Evolutionary conservation across 495 filamentous ascomycete species (phyloP), one percentile per base, ranked within the genome.

Genomic region (Neohortaea acidophila): DNA sequence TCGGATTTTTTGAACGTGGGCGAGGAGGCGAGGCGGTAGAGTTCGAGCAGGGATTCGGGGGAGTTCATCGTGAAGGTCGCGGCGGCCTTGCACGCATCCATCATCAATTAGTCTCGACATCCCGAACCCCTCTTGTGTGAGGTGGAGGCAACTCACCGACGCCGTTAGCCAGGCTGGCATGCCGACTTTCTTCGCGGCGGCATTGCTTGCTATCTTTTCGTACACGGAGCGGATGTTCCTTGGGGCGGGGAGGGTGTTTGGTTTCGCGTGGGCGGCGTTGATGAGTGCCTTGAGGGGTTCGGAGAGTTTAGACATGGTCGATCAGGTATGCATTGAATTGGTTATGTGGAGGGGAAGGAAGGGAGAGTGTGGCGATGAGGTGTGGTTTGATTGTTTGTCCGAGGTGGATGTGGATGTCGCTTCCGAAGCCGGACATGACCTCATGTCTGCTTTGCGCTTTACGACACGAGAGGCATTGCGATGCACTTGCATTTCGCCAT

Each of bases 41-140:
- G 64, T 21, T 52, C 51, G 1, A 66, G 54, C 38, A 81, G 62
- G 21, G 74, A 73, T 29, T 76, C 74, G 5, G 75, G 77, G 4
- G 74, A 79, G 58, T 81, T 81, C 65, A 81, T 67, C 1, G 77
- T 81, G 60, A 79, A 73, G n/a, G 77, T 80, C 21, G 74, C 73
- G 25, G 75, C 77, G 2, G 77, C 75, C 71, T 79, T 33, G 2
- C 5, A 31, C 28, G n/a, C n/a, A 22, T 44, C 13, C 14, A 29
- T 54, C 26, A 45, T 26, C 38, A 38, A 5, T 5, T 33, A 33
- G 14, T 41, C 37, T 17, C 14, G 1, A 33, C 26, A 14, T 20
- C 38, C n/a, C n/a, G n/a, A n/a, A n/a, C n/a, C n/a, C n/a, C n/a
- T n/a, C n/a, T n/a, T 13, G 15, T 50, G 47, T 45, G 14, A 12